Base-by-base conservation (phyloP, 2,329 filamentous ascomycete genomes). In the Diaporthe citri region DNA sequence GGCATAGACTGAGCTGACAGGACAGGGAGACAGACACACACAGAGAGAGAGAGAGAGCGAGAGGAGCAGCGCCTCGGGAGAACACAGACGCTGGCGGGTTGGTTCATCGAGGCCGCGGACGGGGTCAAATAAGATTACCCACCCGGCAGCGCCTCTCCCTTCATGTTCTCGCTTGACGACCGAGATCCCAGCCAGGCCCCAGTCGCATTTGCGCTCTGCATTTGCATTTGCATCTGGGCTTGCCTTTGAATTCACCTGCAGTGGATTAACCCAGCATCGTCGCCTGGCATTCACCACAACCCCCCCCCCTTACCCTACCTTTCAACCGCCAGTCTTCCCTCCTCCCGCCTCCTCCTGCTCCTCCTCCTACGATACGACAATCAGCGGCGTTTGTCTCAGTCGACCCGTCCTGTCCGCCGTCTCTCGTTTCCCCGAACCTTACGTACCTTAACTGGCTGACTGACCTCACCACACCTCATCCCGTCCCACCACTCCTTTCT, bases 91-190 rank as follows among this genome's bases (percentile, higher is more conserved):
- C 64, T 60, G 64, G 64, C 46, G 52, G 31, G 43, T 69, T 69
- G 64, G 55, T 71, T 60, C 64, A 51, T 74, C 64, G 55, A 74
- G 43, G 64, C 55, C 57, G 72, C 66, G 52, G 72, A 71, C 64
- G 64, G 64, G 64, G 64, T 69, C 64, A 69, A 69, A 22, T 69
- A 69, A 69, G 64, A 69, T 69, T 69, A 69, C 64, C 48, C 64
- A 55, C 64, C 48, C 64, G 48, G 64, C 64, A 28, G 64, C 64
- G 64, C 64, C 64, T 69, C 64, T 69, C 48, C 64, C 48, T 69
- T 55, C 64, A 69, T 55, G 46, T 69, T 69, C 64, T 69, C 64
- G 64, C 64, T 69, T 69, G 64, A 41, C 64, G 64, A 55, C 48
- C 64, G 48, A 69, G 64, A 69, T 69, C 64, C 64, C 48, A 69